These are phyloP conservation scores for Penicillium fuscoglaucum DNA, from an alignment of 2,329 filamentous ascomycete species.

Conservation along the genomic window DNA sequence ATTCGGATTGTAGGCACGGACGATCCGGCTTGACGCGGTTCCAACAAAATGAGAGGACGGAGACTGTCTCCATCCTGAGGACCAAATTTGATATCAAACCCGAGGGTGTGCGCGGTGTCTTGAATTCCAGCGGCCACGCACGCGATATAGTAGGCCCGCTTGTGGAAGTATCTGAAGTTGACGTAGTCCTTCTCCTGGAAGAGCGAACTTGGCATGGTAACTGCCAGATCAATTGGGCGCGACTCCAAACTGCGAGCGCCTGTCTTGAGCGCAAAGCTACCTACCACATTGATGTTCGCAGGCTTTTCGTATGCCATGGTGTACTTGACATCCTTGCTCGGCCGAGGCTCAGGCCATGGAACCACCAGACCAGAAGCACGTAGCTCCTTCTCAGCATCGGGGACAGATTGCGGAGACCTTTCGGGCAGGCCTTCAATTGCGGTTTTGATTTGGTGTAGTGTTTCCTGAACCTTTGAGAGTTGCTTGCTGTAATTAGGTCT, in stretches of 20 bases:
- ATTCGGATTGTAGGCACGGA: conserved; percentile 56
- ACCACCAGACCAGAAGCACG: conserved; percentile 68
- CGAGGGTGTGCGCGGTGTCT: conserved; percentile 51
- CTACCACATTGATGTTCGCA: conserved; percentile 77
- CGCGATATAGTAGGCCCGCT: conserved; percentile 86
- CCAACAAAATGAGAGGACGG: conserved; percentile 64
- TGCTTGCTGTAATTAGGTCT: conserved; percentile 60
- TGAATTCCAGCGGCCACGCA: conserved; percentile 73
- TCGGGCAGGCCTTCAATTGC: conserved; percentile 59
- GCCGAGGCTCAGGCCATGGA: conserved; percentile 81
- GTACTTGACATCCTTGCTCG: conserved; percentile 74
- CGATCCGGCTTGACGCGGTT: conserved; percentile 39
- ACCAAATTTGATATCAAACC: conserved; percentile 63
- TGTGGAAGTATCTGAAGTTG: conserved; percentile 92
- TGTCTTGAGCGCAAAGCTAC: conserved; percentile 78
- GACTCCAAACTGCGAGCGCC: conserved; percentile 60
- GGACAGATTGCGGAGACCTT: conserved; percentile 53
- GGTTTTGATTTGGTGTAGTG: conserved; percentile 56
- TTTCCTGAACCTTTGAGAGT: conserved; percentile 54
- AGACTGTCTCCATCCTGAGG: conserved; percentile 72
- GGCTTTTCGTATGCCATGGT: conserved; percentile 78
- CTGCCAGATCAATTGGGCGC: conserved; percentile 74
- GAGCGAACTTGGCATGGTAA: conserved; percentile 75
- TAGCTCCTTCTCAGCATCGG: conserved; percentile 66
- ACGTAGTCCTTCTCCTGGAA: conserved; percentile 95